These are phyloP conservation scores for Blastomyces emzantsi DNA, from an alignment of 2,329 filamentous ascomycete species.

Conservation along the genomic window DNA sequence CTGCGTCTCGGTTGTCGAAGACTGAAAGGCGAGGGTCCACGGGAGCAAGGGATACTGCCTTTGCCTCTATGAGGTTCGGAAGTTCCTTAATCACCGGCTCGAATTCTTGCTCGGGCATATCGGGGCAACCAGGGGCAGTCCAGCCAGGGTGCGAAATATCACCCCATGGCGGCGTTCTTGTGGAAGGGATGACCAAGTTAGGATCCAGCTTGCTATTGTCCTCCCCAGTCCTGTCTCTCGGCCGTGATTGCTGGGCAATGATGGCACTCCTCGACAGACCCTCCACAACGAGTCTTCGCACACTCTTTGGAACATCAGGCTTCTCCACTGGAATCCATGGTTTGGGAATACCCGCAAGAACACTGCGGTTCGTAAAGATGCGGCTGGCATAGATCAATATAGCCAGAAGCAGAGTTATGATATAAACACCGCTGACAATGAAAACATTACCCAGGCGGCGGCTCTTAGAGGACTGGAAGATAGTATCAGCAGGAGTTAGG, in stretches of 20 bases:
- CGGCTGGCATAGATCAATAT: constrained; percentile 70
- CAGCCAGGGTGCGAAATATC: constrained; percentile 80
- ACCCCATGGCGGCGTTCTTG: constrained; percentile 60
- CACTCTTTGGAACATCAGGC: constrained; percentile 65
- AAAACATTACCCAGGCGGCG: constrained; percentile 69
- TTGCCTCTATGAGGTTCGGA: constrained; percentile 83
- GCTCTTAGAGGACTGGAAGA: constrained; percentile 64
- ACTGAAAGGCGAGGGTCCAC: constrained; percentile 37
- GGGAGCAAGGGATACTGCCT: constrained; percentile 77
- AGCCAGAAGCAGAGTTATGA: constrained; percentile 61
- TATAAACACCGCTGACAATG: constrained; percentile 66
- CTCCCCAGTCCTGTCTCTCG: constrained; percentile 49
- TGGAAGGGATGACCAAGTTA: constrained; percentile 23
- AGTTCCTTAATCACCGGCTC: constrained; percentile 71
- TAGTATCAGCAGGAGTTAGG: constrained; percentile 69
- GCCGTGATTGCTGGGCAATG: constrained; percentile 68
- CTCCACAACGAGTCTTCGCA: constrained; percentile 65
- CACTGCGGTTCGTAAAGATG: constrained; percentile 76
- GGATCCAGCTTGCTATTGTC: constrained; percentile 16
- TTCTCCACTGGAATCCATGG: constrained; percentile 77
- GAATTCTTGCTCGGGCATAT: constrained; percentile 76
- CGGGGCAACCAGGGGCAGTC: constrained; percentile 67
- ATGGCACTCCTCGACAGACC: constrained; percentile 67
- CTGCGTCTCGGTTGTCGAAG: constrained; percentile 10
- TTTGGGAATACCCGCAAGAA: constrained; percentile 76